phyloP scores from a whole-genome alignment of 2,329 filamentous ascomycete genomes.

The Falciphora oryzae region DNA sequence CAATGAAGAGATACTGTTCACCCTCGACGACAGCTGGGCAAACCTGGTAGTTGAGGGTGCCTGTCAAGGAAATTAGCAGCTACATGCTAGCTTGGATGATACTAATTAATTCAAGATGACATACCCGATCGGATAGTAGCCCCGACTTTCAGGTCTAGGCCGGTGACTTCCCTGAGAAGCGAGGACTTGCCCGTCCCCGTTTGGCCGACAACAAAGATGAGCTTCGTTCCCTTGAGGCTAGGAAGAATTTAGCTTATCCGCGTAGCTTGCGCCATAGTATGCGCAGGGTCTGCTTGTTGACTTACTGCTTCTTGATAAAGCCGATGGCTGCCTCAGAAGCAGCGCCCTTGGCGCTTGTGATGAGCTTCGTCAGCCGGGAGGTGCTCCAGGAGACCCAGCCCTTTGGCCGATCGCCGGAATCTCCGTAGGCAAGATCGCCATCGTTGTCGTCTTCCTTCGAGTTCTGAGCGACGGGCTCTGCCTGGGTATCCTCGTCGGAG shows the following conservation, averaged over 20 bases:
- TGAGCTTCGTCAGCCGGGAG: background rate
- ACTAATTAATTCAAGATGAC: background rate
- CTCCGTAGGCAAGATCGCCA: no score
- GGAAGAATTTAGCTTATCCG: background rate
- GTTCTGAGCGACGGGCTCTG: no score
- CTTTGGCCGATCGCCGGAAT: slow-evolving; percentile 3
- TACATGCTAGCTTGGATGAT: background rate
- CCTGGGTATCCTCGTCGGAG: no score
- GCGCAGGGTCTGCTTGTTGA: background rate
- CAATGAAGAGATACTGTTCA: background rate
- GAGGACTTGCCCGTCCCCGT: background rate
- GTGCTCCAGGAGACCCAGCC: background rate
- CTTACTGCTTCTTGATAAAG: background rate
- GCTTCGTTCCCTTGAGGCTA: background rate
- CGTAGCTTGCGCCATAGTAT: background rate
- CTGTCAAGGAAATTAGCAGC: background rate
- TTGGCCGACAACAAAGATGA: background rate
- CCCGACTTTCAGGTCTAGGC: background rate
- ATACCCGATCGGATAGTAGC: background rate
- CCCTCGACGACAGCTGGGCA: background rate
- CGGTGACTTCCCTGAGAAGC: background rate
- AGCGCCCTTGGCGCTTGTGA: background rate
- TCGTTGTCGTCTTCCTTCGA: no score
- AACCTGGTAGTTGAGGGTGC: background rate
- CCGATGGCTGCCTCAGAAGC: background rate